Percentiles rank a stretch among this genome's conserved stretches.
Conservation (phyloP, 257 asterid species). For the Solanum pimpinellifolium region DNA sequence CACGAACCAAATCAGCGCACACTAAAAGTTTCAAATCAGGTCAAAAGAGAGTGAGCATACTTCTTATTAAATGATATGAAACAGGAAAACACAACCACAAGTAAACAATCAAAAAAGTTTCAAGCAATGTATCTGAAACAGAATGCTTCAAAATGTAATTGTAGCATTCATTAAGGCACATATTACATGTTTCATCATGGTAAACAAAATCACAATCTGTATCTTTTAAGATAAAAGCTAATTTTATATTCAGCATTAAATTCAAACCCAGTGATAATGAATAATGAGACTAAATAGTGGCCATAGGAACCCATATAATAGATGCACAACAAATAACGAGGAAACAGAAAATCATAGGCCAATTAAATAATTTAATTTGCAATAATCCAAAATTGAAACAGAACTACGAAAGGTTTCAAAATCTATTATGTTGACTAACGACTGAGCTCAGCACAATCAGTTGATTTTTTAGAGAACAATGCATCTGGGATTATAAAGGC, state of each 20-base stretch:
- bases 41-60: neutral
- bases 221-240: neutral
- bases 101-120: neutral
- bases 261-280: neutral
- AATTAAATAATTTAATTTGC: no score
- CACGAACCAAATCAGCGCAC: constrained; percentile 8
- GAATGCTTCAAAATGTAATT: neutral
- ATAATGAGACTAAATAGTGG: neutral
- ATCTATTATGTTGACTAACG: neutral
- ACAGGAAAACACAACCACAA: neutral
- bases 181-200: neutral
- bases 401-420: neutral
- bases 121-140: neutral
- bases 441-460: neutral
- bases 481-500: neutral
- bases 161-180: neutral
- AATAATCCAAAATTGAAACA: neutral
- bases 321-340: neutral
- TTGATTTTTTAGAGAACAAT: neutral
- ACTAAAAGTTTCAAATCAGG: neutral
- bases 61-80: no score
- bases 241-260: neutral
- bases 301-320: neutral
- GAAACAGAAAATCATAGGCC: neutral
- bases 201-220: neutral